A percentile compares a stretch with the other conserved stretches of the same genome.
These are phyloP conservation scores for Cladosporium sp. DNA, from an alignment of 2,329 filamentous ascomycete genomes.

Conservation along the genomic window DNA sequence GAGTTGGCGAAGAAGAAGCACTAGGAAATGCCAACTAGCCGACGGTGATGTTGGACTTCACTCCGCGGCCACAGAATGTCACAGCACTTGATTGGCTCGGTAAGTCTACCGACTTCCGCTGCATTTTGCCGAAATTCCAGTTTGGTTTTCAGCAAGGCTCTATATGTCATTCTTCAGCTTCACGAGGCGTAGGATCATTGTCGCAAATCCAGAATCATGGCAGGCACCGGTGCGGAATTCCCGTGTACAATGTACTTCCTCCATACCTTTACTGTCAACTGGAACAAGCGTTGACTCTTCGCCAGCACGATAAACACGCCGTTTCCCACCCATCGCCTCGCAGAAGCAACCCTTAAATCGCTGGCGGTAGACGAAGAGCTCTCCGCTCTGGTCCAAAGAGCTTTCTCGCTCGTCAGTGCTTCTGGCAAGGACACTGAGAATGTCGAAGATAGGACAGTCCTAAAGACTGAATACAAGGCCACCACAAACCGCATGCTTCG, in stretches of 20 bases:
- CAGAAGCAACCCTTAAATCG: conserved; percentile 68
- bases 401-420: conserved; percentile 53
- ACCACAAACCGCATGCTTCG: conserved; percentile 95
- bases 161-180: too few relatives aligned
- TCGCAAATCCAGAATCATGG: not conserved
- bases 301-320: conserved; percentile 71
- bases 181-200: too few relatives aligned
- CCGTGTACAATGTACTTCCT: conserved; percentile 37
- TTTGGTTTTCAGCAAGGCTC: too few relatives aligned
- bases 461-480: conserved; percentile 75
- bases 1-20: too few relatives aligned
- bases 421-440: conserved; percentile 14
- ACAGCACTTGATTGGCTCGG: too few relatives aligned
- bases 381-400: conserved; percentile 73
- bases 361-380: conserved; percentile 85
- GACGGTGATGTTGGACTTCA: too few relatives aligned
- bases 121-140: too few relatives aligned
- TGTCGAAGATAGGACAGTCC: conserved; percentile 46
- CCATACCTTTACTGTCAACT: not conserved
- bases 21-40: too few relatives aligned
- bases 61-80: too few relatives aligned
- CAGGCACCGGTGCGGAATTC: conserved; percentile 26
- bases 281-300: not conserved
- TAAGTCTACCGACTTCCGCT: too few relatives aligned
- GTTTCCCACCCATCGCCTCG: conserved; percentile 75